phyloP scores from a whole-genome alignment of 192 early-diverging fungal species.

The Backusella luteola region DNA sequence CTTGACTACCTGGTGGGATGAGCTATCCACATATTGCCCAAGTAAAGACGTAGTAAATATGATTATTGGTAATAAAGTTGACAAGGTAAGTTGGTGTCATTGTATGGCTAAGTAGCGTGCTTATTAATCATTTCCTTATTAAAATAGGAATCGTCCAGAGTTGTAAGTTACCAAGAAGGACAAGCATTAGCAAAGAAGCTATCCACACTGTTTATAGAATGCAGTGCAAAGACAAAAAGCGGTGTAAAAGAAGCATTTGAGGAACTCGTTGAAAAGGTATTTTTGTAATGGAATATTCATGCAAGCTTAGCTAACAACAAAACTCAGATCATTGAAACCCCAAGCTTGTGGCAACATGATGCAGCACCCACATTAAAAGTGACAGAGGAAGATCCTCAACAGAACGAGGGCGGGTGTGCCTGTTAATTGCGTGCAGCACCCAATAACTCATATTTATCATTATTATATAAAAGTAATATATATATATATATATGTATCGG shows the following conservation, averaged over 20 bases:
- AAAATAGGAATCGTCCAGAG: constrained; percentile 55
- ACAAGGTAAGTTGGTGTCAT: constrained; percentile 68
- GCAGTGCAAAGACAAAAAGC: constrained; percentile 92
- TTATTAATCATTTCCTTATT: not conserved
- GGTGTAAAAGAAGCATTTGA: constrained; percentile 94
- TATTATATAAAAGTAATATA: not conserved
- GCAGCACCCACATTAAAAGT: not conserved
- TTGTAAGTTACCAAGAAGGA: constrained; percentile 86
- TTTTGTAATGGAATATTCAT: not conserved
- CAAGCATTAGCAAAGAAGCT: constrained; percentile 86
- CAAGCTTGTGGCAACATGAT: constrained; percentile 3
- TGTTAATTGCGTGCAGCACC: not conserved
- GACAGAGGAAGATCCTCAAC: not conserved
- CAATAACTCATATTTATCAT: not conserved
- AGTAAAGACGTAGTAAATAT: constrained; percentile 90
- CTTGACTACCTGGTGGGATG: constrained; percentile 88
- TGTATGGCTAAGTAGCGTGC: constrained; percentile 23
- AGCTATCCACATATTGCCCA: constrained; percentile 89
- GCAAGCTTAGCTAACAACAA: constrained; percentile 25
- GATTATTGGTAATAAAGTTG: constrained; percentile 97
- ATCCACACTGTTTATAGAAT: constrained; percentile 94
- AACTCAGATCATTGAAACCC: constrained; percentile 4
- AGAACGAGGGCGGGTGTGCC: not conserved
- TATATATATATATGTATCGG: too few relatives aligned
- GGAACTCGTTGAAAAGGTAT: constrained; percentile 89